Evolutionary conservation across 345 rosid genomes (phyloP).

Genomic region (Lepidium africanum): DNA sequence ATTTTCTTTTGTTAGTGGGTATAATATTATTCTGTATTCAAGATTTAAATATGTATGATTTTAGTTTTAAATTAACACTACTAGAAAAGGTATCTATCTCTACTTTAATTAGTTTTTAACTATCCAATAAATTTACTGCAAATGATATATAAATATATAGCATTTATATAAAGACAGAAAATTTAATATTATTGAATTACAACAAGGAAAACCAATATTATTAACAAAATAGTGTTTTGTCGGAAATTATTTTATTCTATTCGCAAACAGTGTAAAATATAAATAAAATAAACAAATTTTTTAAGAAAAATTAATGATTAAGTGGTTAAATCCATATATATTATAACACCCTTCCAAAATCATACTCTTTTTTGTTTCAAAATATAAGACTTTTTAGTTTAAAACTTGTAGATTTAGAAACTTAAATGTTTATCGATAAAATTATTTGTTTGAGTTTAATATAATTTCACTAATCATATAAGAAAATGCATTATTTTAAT

Average conservation of each 20-base stretch:
- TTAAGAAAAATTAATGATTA: too few species aligned
- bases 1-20: too few species aligned
- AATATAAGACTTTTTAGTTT: too few species aligned
- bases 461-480: too few species aligned
- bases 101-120: background rate
- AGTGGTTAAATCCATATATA: too few species aligned
- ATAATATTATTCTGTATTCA: background rate
- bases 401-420: too few species aligned
- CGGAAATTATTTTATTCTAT: background rate
- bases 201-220: background rate
- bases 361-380: too few species aligned
- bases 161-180: too few species aligned
- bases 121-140: background rate
- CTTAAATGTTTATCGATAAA: too few species aligned
- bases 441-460: too few species aligned
- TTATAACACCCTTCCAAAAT: too few species aligned
- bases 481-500: too few species aligned
- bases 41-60: background rate
- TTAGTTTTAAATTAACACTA: background rate
- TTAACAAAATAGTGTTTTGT: conserved; percentile 13
- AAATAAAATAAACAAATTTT: background rate
- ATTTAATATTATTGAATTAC: background rate
- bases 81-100: background rate
- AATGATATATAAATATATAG: background rate
- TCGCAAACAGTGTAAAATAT: background rate